These are phyloP conservation scores for Theileria parva DNA, from an alignment of 169 alveolate species.

Conservation along the genomic window DNA sequence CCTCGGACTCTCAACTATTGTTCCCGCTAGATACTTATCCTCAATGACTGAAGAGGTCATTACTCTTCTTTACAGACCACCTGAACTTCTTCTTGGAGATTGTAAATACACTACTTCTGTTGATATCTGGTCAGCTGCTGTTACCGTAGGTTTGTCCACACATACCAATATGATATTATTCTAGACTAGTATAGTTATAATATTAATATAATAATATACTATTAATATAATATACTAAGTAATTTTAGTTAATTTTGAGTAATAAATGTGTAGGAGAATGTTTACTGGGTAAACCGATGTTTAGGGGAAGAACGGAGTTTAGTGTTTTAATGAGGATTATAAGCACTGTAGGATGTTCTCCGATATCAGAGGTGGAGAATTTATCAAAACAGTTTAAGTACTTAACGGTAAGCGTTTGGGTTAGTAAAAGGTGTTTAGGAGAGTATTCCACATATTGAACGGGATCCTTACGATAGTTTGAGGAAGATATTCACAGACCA, in stretches of 20 bases:
- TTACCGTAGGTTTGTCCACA: conserved; percentile 68
- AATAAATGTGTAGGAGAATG: conserved; percentile 74
- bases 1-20: conserved; percentile 71
- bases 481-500: conserved; percentile 74
- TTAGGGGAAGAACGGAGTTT: conserved; percentile 86
- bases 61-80: conserved; percentile 78
- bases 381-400: conserved; percentile 54
- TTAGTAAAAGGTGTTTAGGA: conserved; percentile 13
- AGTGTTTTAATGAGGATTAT: conserved; percentile 79
- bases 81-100: conserved; percentile 72
- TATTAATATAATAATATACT: no score
- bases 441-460: conserved; percentile 66
- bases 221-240: not conserved
- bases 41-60: conserved; percentile 78
- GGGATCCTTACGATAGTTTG: conserved; percentile 62
- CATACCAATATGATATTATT: conserved; percentile 5
- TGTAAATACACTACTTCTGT: conserved; percentile 69
- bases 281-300: conserved; percentile 84
- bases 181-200: not conserved
- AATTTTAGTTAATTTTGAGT: no score
- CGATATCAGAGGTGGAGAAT: conserved; percentile 72
- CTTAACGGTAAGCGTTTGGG: conserved; percentile 19
- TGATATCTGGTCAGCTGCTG: conserved; percentile 79
- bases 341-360: conserved; percentile 81
- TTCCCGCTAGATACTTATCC: conserved; percentile 68